Evolutionary conservation across 2,329 filamentous ascomycete species (phyloP).

Genomic region (Fulvia fulva): DNA sequence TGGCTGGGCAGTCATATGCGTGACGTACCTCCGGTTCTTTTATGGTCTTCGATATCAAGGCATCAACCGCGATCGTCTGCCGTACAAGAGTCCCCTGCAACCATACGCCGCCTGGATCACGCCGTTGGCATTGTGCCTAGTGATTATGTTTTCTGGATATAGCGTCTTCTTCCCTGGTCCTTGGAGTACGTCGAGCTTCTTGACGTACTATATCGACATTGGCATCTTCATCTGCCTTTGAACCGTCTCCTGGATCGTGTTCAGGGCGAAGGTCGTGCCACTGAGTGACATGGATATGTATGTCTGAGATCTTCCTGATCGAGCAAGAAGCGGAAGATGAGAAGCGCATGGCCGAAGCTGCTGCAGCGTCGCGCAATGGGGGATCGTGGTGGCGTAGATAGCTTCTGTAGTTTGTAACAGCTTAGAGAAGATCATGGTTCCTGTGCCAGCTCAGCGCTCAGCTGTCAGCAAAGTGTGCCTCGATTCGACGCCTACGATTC

Average conservation of each 20-base stretch:
- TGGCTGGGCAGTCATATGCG: slow-evolving; percentile 17
- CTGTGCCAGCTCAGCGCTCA: no score
- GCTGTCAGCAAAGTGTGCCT: no score
- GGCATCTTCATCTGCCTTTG: slow-evolving; percentile 17
- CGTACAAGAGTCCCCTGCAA: slow-evolving; percentile 44
- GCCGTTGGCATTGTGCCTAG: slow-evolving; percentile 50
- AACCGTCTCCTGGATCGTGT: neutral
- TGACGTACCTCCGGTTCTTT: slow-evolving; percentile 17
- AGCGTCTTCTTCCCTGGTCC: slow-evolving; percentile 52
- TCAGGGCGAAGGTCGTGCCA: slow-evolving; percentile 4
- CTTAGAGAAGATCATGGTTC: no score
- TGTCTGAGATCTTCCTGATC: slow-evolving; percentile 15
- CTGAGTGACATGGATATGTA: slow-evolving; percentile 9
- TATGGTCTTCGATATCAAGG: slow-evolving; percentile 10
- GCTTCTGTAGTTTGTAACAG: slow-evolving; percentile 2
- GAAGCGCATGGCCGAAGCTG: neutral
- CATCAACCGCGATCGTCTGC: slow-evolving; percentile 13
- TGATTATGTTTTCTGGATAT: slow-evolving; percentile 63
- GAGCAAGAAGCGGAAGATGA: slow-evolving; percentile 12
- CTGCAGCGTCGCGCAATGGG: neutral
- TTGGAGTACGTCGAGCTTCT: slow-evolving; percentile 30
- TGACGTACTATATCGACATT: slow-evolving; percentile 20
- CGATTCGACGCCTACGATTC: no score
- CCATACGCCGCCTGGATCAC: slow-evolving; percentile 58
- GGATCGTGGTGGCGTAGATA: slow-evolving; percentile 13